Evolutionary conservation across 73 alveolate genomes (phyloP).

Genomic region (Halteria grandinella): DNA sequence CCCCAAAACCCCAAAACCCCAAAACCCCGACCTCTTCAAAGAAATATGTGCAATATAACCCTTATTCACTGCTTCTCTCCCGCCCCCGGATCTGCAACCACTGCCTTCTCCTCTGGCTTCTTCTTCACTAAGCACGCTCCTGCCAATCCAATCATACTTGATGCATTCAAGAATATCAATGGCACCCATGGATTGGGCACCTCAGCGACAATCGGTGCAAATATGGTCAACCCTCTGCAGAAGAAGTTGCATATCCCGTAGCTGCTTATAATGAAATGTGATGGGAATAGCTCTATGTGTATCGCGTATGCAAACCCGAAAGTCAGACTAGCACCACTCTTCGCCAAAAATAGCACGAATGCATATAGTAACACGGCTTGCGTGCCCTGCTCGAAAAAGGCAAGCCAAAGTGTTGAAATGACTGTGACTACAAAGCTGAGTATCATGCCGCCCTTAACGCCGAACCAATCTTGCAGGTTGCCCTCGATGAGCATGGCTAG

Average conservation of each 20-base stretch:
- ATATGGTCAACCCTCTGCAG: slow-evolving; percentile 44
- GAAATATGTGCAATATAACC: too few species aligned
- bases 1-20: too few species aligned
- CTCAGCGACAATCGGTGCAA: slow-evolving; percentile 41
- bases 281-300: slow-evolving; percentile 39
- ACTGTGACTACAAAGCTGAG: slow-evolving; percentile 15
- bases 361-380: slow-evolving; percentile 15
- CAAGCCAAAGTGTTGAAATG: slow-evolving; percentile 1
- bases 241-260: slow-evolving; percentile 44
- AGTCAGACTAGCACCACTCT: slow-evolving; percentile 25
- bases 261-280: slow-evolving; percentile 28
- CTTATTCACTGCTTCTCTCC: too few species aligned
- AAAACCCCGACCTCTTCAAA: too few species aligned
- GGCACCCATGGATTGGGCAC: slow-evolving; percentile 10
- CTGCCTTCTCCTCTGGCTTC: too few species aligned
- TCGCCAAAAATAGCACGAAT: slow-evolving; percentile 8
- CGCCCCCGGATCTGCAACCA: too few species aligned
- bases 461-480: slow-evolving; percentile 7
- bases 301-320: slow-evolving; percentile 49
- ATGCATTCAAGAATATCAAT: neutral
- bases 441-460: slow-evolving; percentile 26
- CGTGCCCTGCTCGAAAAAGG: slow-evolving; percentile 11
- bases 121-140: slow-evolving; percentile 10
- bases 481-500: slow-evolving; percentile 37
- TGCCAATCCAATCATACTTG: neutral